Base-by-base conservation (phyloP, 495 filamentous ascomycete species). In the Tuber brumale region DNA sequence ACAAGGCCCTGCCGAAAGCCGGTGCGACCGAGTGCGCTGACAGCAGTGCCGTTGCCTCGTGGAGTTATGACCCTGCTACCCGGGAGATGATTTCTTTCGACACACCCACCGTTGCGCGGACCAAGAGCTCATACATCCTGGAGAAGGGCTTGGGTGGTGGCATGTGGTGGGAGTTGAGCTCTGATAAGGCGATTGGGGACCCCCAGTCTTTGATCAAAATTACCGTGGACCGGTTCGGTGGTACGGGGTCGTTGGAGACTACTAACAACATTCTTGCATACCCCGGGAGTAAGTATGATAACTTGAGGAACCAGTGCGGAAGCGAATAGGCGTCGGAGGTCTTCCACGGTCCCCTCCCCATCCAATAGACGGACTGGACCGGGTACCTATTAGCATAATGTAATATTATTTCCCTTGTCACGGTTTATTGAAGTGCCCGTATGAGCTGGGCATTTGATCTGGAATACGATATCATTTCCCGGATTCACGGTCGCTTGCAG, bases 101-200 rank as follows among this genome's bases (percentile, higher is more conserved):
- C 77, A 92, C 87, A 9, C 86, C 89, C 0, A 84, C 84, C 14
- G 88, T 90, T 72, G 90, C 89, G 0, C 80, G 82, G 66, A 71
- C 81, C 73, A 97, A 97, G 85, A 88, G 87, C 1, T 82, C 85
- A 70, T 97, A 92, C 80, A 87, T 97, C 71, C 83, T 85, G 77
- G 74, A 86, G 21, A 87, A 86, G 71, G 87, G 89, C 10, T 86
- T 97, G 12, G 93, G 92, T 5, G 93, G 94, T 19, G 90, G 88
- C 0, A 95, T 97, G 89, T 97, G 92, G 88, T 97, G 94, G 94
- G 94, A 97, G 85, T 90, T 89, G 39, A 92, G 89, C 82, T 90
- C 89, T 39, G 94, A 97, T 82, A 91, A 88, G 82, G 79, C 81
- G 31, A 75, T 82, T 23, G 80, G 70, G 0, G 89, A 87, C 2